phyloP scores from a whole-genome alignment of 345 rosid genomes.

The Boechera divaricarpa region DNA sequence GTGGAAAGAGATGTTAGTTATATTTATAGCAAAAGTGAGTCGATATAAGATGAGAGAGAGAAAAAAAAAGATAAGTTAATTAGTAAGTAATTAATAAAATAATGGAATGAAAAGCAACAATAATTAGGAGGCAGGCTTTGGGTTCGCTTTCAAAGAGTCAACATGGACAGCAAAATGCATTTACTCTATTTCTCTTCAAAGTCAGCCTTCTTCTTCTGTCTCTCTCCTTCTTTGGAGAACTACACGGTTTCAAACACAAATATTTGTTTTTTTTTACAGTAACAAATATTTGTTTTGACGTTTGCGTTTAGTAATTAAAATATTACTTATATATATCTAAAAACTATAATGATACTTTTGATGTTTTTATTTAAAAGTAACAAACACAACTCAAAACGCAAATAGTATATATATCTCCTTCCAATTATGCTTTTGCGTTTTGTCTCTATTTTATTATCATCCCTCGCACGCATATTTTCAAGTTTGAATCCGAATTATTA shows the following conservation, averaged over 20 bases:
- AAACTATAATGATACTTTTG: neutral
- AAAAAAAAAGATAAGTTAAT: slow-evolving; percentile 10
- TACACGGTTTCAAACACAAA: slow-evolving; percentile 3
- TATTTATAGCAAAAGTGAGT: slow-evolving; percentile 45
- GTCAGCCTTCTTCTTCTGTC: slow-evolving; percentile 54
- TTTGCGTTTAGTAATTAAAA: neutral
- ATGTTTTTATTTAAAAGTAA: neutral
- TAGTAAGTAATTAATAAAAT: slow-evolving; percentile 37
- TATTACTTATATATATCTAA: neutral
- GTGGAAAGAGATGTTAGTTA: slow-evolving; percentile 48
- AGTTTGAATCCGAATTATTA: neutral
- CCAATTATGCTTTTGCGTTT: neutral
- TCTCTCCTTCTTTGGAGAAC: neutral
- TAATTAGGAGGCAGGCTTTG: slow-evolving; percentile 42
- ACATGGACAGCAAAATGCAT: slow-evolving; percentile 68
- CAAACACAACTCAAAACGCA: neutral
- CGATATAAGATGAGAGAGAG: slow-evolving; percentile 27
- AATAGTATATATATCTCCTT: neutral
- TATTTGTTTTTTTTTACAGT: neutral
- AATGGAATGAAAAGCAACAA: slow-evolving; percentile 47
- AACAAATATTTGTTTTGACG: slow-evolving; percentile 25
- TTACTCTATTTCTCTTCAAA: slow-evolving; percentile 61
- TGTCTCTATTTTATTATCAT: neutral
- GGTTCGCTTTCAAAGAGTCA: slow-evolving; percentile 60
- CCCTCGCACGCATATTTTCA: neutral